Percentiles rank a stretch among this genome's conserved stretches.
Evolutionary conservation across 352 stramenopile genomes (phyloP).

Genomic region (Globisporangium radiosum): DNA sequence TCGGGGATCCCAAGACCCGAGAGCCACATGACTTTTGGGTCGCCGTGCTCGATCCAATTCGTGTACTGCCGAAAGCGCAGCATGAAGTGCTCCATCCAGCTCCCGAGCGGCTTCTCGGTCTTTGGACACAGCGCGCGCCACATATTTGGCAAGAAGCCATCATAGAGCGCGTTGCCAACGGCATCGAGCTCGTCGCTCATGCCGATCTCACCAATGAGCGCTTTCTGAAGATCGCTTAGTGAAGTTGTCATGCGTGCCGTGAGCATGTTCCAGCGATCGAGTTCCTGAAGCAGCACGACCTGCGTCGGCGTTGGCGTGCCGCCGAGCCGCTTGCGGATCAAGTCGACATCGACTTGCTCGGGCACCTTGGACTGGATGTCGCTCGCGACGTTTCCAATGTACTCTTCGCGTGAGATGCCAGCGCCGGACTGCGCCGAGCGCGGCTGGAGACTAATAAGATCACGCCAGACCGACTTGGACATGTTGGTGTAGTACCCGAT

Average conservation of each 20-base stretch:
- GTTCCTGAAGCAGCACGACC: constrained; percentile 92
- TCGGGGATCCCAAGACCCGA: constrained; percentile 93
- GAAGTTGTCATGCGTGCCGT: constrained; percentile 79
- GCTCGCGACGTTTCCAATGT: constrained; percentile 85
- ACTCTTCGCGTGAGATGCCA: constrained; percentile 89
- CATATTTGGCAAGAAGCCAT: constrained; percentile 90
- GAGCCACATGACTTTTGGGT: constrained; percentile 92
- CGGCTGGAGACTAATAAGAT: constrained; percentile 91
- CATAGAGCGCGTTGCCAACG: constrained; percentile 89
- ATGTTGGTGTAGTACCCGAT: constrained; percentile 96
- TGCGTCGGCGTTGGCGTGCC: constrained; percentile 82
- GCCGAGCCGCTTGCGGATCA: constrained; percentile 77
- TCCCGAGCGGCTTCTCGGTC: constrained; percentile 93
- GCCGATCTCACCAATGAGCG: constrained; percentile 92
- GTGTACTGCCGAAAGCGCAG: constrained; percentile 87
- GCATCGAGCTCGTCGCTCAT: constrained; percentile 95
- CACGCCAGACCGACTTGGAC: constrained; percentile 91
- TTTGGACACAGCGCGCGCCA: constrained; percentile 88
- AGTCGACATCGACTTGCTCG: constrained; percentile 75
- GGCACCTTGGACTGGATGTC: constrained; percentile 92
- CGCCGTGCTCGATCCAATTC: constrained; percentile 84
- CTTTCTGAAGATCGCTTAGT: constrained; percentile 88
- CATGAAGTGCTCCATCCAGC: constrained; percentile 94
- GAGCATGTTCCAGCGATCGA: constrained; percentile 94
- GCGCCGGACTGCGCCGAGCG: constrained; percentile 62